Evolutionary conservation across 2,329 filamentous ascomycete genomes (phyloP), one percentile per base, ranked within the genome.

Genomic region (Cladorrhinum sp.): DNA sequence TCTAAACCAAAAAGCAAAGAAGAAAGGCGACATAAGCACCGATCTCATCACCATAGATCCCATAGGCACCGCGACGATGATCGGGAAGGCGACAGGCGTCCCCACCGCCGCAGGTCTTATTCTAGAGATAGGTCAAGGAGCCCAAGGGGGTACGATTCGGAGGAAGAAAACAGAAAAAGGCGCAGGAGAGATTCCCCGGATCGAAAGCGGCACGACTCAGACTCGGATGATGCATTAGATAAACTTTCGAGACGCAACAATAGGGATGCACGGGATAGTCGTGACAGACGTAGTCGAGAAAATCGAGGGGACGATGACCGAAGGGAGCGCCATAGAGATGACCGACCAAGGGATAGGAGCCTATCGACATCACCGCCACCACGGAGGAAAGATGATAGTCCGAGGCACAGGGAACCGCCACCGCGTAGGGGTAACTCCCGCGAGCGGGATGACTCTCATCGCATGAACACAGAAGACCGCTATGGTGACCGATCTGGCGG

Each of bases 91-190:
- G 74, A 79, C 24, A 73, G 75, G 61, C 73, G 75, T 22, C 62
- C 64, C 8, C 72, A 75, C 57, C 72, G 77, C 51, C 77, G 76
- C 61, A 77, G 79, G 41, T 85, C 77, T 1, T 66, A 76, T 56
- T 81, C 80, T 1, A 74, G 76, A 61, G 72, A 74, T n/a, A 64
- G 71, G 29, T 81, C 79, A 12, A 70, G 73, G 52, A 81, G 78
- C 57, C 79, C 78, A 1, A 70, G 69, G 38, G 58, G 74, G 2
- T 69, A 71, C 38, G 70, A 70, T 23, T 72, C 72, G 10, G 70
- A 71, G 5, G 67, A 66, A 8, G 68, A 68, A 10, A 65, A 69
- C 20, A 48, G 62, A 13, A 62, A 60, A 50, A 55, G 65, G 27
- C 64, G 67, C 41, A 70, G 70, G 67, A 78, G 66, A 18, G 65